Evolutionary conservation across 2,329 filamentous ascomycete species (phyloP), one percentile per base, ranked within the genome.

Genomic region (Penicillium sp.): DNA sequence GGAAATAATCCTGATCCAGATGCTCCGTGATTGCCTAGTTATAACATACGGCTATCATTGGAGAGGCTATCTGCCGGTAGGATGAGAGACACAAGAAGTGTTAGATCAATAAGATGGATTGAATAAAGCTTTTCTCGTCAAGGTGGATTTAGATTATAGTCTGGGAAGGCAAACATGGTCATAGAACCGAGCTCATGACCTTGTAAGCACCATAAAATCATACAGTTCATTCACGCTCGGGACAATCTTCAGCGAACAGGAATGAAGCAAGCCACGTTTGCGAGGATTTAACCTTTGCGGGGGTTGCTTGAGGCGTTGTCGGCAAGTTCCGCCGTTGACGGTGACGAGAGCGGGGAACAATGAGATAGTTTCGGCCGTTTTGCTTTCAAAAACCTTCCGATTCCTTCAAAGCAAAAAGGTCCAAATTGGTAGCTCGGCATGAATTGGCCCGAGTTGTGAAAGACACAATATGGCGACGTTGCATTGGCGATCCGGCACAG

Each of bases 1-100:
- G 63, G 58, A 3, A 69, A 70, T 41, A 60, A 64, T 20, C 56
- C 59, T 1, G 69, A 72, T 56, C 59, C 58, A 16, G 69, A 71
- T 22, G 50, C 50, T 16, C 50, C 50, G 3, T 48, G 18, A 36
- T 36, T 4, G 14, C 8, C 18, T 18, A 6, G 14, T 35, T 4
- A 22, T 22, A 4, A 22, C 20, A 22, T 22, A 22, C 20, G 20
- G 9, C 13, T 35, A n/a, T 35, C 5, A 35, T 3, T 35, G 13
- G 13, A 16, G 13, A 35, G 20, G 20, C 20, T 22, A 22, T 22
- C 20, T 22, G 20, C 20, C 4, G 20, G 20, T 22, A 22, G 20
- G 20, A 22, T 2, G 2, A 2, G 2, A 22, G 20, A 22, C 4
- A 22, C 20, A 22, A 22, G 4, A 22, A 22, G 20, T 2, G 4